phyloP scores from a whole-genome alignment of 2,329 filamentous ascomycete species.

The Purpureocillium lavendulum region DNA sequence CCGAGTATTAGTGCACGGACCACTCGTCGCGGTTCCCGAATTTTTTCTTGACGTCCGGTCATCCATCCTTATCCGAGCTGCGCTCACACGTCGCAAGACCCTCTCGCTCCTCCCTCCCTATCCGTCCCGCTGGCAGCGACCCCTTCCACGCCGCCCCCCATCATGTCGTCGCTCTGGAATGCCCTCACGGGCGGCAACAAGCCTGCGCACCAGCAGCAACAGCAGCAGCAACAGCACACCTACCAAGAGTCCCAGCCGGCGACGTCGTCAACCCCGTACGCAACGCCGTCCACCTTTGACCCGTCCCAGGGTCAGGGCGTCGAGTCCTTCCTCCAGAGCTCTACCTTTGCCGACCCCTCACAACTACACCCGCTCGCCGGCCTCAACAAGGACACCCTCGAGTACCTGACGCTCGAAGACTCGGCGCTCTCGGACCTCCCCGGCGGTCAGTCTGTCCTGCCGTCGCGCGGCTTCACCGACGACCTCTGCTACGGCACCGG shows the following conservation, averaged over 20 bases:
- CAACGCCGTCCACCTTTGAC: constrained; percentile 53
- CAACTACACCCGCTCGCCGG: constrained; percentile 89
- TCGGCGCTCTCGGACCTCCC: constrained; percentile 79
- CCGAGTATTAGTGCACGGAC: constrained; percentile 12
- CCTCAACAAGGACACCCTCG: constrained; percentile 83
- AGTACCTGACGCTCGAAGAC: constrained; percentile 93
- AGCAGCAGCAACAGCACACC: constrained; percentile 13
- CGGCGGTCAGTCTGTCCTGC: constrained; percentile 77
- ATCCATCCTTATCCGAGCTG: background rate
- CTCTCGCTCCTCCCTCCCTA: constrained; percentile 6
- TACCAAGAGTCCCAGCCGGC: constrained; percentile 26
- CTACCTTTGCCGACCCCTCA: constrained; percentile 75
- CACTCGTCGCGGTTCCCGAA: constrained; percentile 18
- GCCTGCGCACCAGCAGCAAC: constrained; percentile 30
- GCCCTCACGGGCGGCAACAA: constrained; percentile 53
- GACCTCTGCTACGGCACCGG: constrained; percentile 97
- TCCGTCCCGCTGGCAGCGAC: constrained; percentile 2
- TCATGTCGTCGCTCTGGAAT: constrained; percentile 53
- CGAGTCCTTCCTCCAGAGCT: constrained; percentile 73
- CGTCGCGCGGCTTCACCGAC: constrained; percentile 94
- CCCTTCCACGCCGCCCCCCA: constrained; percentile 10
- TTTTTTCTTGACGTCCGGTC: constrained; percentile 13
- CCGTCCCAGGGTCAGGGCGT: constrained; percentile 69
- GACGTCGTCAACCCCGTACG: constrained; percentile 22
- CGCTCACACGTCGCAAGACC: constrained; percentile 2